Evolutionary conservation across 2,329 filamentous ascomycete genomes (phyloP), one percentile per base, ranked within the genome.

Genomic region (Monosporascus sp.): DNA sequence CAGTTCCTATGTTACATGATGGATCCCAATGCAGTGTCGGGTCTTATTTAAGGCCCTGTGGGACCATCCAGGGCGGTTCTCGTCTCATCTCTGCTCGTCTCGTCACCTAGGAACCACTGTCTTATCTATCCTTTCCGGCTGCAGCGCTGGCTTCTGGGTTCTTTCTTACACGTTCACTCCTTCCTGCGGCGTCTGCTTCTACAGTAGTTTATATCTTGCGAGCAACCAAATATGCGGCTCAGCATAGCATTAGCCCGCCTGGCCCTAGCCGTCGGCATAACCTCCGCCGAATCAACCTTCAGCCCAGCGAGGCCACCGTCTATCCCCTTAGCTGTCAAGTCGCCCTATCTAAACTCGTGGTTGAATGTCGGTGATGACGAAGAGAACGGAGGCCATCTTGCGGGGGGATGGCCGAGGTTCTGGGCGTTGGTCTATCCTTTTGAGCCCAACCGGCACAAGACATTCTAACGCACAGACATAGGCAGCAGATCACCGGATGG

Each of bases 311-410:
- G 84, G 7, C 86, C 86, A 43, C 87, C 87, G 17, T 79, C 87
- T 1, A 75, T 88, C 27, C 88, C 89, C 14, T 70, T 93, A 37
- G 87, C 87, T 44, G 88, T 92, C 45, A 84, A 82, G 57, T 87
- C 84, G 9, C 89, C 89, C 0, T 93, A 92, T 60, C 70, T 92
- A 17, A 90, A 82, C 65, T 81, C 84, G 16, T 90, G 87, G 86
- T 75, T 87, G 43, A 71, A 80, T 53, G 84, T 78, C 9, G 85
- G 84, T 1, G 80, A 74, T 27, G 76, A 84, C 65, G 81, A 79
- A 22, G 79, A 81, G 9, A 82, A 86, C 63, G 84, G 84, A 37
- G 86, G 85, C 1, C 80, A 86, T 55, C 75, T 91, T 31, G 80
- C 87, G 0, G 86, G 87, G 2, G 70, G 83, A 63, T 91, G 86